Conservation (phyloP, 2,329 filamentous ascomycete genomes). For the Penicillium sclerotigenum region DNA sequence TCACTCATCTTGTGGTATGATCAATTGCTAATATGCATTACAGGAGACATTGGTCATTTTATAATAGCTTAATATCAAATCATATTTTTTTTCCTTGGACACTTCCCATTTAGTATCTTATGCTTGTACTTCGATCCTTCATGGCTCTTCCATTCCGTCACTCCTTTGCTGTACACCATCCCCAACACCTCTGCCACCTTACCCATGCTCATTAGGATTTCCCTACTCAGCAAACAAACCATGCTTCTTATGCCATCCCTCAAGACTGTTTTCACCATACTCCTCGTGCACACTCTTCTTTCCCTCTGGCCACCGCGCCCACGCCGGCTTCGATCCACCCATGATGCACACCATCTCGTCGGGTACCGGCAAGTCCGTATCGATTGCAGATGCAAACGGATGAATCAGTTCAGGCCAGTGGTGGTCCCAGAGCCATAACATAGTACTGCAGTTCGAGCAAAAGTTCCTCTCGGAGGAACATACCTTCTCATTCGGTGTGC, state of each 20-base stretch:
- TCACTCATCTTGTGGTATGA: conserved; percentile 13
- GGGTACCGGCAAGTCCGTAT: conserved; percentile 45
- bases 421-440: conserved; percentile 50
- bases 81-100: background rate
- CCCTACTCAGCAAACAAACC: conserved; percentile 34
- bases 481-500: conserved; percentile 37
- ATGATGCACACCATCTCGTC: conserved; percentile 50
- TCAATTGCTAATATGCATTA: conserved; percentile 26
- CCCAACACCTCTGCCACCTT: too few species aligned
- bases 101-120: background rate
- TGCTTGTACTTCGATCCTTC: background rate
- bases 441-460: conserved; percentile 47
- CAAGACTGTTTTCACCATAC: conserved; percentile 42
- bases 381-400: conserved; percentile 50
- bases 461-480: conserved; percentile 48
- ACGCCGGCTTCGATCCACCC: conserved; percentile 45
- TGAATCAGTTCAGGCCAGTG: conserved; percentile 50
- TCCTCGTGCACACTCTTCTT: conserved; percentile 43
- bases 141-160: background rate
- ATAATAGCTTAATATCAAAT: background rate
- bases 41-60: conserved; percentile 1
- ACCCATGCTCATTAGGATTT: background rate
- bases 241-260: conserved; percentile 48
- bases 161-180: too few species aligned
- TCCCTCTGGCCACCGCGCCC: conserved; percentile 49